phyloP scores from a whole-genome alignment of 108 stramenopile genomes.

The Conticribra guillardii region DNA sequence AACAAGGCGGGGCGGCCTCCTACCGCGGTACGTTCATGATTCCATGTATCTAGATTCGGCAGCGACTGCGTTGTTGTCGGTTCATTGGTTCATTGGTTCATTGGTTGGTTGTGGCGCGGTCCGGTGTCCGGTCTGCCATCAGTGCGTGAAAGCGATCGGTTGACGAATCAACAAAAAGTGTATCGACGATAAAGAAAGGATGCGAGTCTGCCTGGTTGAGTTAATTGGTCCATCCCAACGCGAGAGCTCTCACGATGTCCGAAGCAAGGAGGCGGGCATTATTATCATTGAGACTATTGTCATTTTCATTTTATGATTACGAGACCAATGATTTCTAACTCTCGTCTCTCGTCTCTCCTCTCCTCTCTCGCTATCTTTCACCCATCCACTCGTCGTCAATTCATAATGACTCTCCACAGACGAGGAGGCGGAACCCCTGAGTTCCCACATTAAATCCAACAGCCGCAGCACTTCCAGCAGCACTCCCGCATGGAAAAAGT shows the following conservation, averaged over 20 bases:
- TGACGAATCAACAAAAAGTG: too few species aligned
- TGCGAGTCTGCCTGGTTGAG: too few species aligned
- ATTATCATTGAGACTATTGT: too few species aligned
- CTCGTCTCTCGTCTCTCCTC: neutral
- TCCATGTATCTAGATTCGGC: neutral
- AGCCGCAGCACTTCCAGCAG: neutral
- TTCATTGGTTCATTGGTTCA: neutral
- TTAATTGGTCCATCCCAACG: too few species aligned
- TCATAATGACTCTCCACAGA: slow-evolving; percentile 15
- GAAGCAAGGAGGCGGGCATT: neutral
- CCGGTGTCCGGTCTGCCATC: too few species aligned
- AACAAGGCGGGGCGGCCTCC: slow-evolving; percentile 14
- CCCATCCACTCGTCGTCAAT: neutral
- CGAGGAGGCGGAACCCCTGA: slow-evolving; percentile 42
- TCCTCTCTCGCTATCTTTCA: neutral
- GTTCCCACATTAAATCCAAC: neutral
- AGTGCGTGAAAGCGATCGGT: too few species aligned
- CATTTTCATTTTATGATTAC: neutral
- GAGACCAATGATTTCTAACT: neutral
- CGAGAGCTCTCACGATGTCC: too few species aligned
- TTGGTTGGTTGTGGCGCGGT: neutral
- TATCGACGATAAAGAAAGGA: too few species aligned
- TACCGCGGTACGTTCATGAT: slow-evolving; percentile 6
- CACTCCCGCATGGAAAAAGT: slow-evolving; percentile 19
- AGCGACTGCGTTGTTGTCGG: neutral